Conservation (phyloP, 1,284 basidiomycete genomes). For the Takashimella koratensis region DNA sequence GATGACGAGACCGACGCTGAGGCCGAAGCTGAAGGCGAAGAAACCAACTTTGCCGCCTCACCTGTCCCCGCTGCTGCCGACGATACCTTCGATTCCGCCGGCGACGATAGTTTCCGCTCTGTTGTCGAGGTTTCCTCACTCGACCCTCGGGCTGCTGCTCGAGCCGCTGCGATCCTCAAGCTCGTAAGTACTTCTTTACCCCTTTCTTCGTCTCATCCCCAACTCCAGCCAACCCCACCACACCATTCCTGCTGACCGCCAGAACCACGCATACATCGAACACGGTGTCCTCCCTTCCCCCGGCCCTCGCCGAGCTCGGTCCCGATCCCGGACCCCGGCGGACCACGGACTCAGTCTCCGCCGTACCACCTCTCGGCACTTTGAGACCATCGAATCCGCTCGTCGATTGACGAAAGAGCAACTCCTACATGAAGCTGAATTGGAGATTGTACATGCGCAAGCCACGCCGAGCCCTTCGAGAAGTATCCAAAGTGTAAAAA, state of each 20-base stretch:
- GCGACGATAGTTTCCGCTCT: slow-evolving; percentile 13
- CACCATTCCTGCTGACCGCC: too few species aligned
- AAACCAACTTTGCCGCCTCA: slow-evolving; percentile 10
- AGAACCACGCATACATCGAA: slow-evolving; percentile 81
- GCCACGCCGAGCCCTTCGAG: not conserved
- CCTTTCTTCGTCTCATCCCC: too few species aligned
- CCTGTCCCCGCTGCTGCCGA: slow-evolving; percentile 1
- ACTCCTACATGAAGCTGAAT: slow-evolving; percentile 60
- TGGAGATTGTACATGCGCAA: slow-evolving; percentile 48
- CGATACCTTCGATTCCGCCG: not conserved
- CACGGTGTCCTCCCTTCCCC: slow-evolving; percentile 50
- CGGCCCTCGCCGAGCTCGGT: slow-evolving; percentile 11
- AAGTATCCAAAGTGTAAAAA: not conserved
- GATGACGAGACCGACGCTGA: slow-evolving; percentile 10
- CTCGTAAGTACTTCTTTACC: too few species aligned
- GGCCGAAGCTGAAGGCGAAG: slow-evolving; percentile 21
- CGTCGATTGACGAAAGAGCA: slow-evolving; percentile 37
- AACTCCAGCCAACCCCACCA: too few species aligned
- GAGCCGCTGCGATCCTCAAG: slow-evolving; percentile 84
- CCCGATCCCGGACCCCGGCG: not conserved
- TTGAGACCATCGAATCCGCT: slow-evolving; percentile 21
- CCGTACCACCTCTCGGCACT: slow-evolving; percentile 36
- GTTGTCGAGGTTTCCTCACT: slow-evolving; percentile 72
- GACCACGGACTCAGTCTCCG: not conserved
- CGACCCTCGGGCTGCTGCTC: slow-evolving; percentile 75